Conservation (phyloP, 345 rosid species). For the Turritis glabra region DNA sequence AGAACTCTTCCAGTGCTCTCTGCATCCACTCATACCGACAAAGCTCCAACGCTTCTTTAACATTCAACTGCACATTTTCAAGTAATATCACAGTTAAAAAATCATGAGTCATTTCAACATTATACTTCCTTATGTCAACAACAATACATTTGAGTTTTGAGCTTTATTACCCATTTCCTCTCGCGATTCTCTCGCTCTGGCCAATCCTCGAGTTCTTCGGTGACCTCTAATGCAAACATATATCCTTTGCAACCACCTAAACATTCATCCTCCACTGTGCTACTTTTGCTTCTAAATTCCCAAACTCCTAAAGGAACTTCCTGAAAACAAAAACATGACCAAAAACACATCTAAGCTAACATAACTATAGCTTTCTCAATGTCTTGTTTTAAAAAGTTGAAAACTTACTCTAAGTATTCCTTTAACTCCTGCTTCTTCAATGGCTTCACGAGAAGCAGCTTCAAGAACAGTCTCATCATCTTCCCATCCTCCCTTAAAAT, state of each 20-base stretch:
- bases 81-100: not conserved
- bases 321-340: constrained; percentile 41
- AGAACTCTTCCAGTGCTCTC: constrained; percentile 56
- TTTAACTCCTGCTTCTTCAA: constrained; percentile 94
- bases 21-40: constrained; percentile 95
- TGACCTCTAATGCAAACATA: constrained; percentile 53
- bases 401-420: constrained; percentile 66
- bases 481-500: constrained; percentile 93
- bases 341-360: constrained; percentile 1
- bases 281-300: constrained; percentile 46
- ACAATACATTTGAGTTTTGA: not conserved
- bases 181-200: constrained; percentile 59
- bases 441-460: constrained; percentile 92
- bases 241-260: constrained; percentile 41
- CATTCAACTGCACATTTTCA: constrained; percentile 46
- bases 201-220: constrained; percentile 81
- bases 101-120: not conserved
- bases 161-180: constrained; percentile 75
- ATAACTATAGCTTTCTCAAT: not conserved
- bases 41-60: constrained; percentile 55
- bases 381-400: not conserved
- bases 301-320: constrained; percentile 66
- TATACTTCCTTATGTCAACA: not conserved
- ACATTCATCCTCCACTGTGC: constrained; percentile 31
- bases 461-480: constrained; percentile 80